Conservation (phyloP, 2,329 filamentous ascomycete genomes). For the Beauveria australis region DNA sequence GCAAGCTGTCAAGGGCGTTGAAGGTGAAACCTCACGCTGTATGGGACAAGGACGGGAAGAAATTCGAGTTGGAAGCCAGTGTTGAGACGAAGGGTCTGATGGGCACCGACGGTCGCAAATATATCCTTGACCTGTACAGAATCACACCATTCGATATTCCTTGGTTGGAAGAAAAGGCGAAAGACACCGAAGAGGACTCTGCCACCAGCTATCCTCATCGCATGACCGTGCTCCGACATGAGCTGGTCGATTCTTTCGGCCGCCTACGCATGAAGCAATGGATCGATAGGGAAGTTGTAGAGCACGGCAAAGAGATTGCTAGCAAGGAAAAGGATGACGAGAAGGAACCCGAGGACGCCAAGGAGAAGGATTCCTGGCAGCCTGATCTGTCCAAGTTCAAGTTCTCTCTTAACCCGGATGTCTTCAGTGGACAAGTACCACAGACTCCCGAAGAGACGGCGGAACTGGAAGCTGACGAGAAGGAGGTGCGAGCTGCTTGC, state of each 20-base stretch:
- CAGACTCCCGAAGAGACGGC: conserved; percentile 86
- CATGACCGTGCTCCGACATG: conserved; percentile 88
- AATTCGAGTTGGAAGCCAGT: conserved; percentile 86
- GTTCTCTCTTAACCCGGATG: conserved; percentile 88
- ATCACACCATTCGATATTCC: conserved; percentile 84
- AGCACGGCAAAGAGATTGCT: conserved; percentile 14
- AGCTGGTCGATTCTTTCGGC: conserved; percentile 81
- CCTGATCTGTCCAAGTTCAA: conserved; percentile 83
- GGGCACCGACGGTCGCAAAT: conserved; percentile 92
- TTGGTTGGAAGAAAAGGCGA: conserved; percentile 74
- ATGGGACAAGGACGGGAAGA: conserved; percentile 92
- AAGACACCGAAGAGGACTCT: conserved; percentile 33
- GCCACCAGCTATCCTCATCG: conserved; percentile 72
- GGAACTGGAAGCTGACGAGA: conserved; percentile 74
- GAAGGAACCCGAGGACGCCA: conserved; percentile 13
- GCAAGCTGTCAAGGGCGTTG: conserved; percentile 82
- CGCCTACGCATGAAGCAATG: conserved; percentile 83
- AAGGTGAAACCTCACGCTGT: conserved; percentile 92
- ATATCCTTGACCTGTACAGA: conserved; percentile 93
- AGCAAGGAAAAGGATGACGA: conserved; percentile 13
- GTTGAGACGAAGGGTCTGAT: conserved; percentile 98
- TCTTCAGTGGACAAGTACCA: conserved; percentile 84
- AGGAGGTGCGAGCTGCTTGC: conserved; percentile 78
- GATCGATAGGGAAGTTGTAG: conserved; percentile 69
- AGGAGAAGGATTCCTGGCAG: conserved; percentile 31